Evolutionary conservation across 2,329 filamentous ascomycete genomes (phyloP).

Genomic region (Hymenoscyphus albidus): DNA sequence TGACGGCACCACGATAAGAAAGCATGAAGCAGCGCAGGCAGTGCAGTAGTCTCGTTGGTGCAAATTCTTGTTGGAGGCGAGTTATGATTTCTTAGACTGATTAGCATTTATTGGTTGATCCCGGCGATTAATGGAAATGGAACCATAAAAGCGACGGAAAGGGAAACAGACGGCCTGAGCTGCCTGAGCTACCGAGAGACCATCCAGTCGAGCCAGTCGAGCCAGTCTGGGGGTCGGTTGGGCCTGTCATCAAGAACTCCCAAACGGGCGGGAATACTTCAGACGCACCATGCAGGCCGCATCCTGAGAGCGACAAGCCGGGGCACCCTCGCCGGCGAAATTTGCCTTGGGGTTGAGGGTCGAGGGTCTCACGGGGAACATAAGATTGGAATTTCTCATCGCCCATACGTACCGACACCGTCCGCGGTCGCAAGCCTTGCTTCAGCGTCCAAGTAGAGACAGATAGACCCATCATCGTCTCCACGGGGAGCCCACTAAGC

Average conservation of each 20-base stretch:
- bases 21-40: neutral
- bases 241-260: neutral
- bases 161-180: slow-evolving; percentile 17
- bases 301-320: neutral
- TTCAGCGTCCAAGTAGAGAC: neutral
- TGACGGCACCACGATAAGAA: neutral
- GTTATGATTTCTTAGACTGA: neutral
- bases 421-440: neutral
- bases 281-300: slow-evolving; percentile 13
- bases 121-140: neutral
- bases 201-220: neutral
- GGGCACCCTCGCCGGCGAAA: neutral
- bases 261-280: slow-evolving; percentile 8
- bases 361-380: neutral
- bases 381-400: neutral
- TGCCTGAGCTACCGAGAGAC: neutral
- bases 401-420: neutral
- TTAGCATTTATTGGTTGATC: neutral
- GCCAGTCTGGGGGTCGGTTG: neutral
- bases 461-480: neutral
- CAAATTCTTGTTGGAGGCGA: neutral
- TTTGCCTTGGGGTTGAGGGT: no score
- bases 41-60: neutral
- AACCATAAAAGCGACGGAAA: neutral
- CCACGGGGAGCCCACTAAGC: neutral